These are phyloP conservation scores for Pythium phragmiticola DNA, from an alignment of 352 stramenopile genomes.

Conservation along the genomic window DNA sequence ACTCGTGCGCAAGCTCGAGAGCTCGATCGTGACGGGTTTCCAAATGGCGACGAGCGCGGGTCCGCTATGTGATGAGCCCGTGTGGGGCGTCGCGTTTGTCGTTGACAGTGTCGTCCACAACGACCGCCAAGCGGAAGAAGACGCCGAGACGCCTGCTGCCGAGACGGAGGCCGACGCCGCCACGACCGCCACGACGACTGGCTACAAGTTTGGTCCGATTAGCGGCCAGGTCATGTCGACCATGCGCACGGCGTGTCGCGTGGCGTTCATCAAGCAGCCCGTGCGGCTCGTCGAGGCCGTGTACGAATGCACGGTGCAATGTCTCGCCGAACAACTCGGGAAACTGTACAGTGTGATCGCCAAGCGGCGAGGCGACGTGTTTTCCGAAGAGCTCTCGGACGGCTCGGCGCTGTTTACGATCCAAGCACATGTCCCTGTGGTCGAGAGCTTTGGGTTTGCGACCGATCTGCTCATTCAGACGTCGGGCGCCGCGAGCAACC, in stretches of 20 bases:
- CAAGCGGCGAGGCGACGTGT: conserved; percentile 90
- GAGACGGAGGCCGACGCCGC: neutral
- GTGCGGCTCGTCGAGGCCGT: conserved; percentile 91
- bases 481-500: conserved; percentile 94
- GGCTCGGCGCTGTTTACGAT: conserved; percentile 94
- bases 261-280: conserved; percentile 80
- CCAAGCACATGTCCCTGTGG: conserved; percentile 91
- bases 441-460: conserved; percentile 93
- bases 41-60: conserved; percentile 78
- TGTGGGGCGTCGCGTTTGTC: conserved; percentile 89
- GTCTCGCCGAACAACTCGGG: conserved; percentile 88
- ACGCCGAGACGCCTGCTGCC: neutral
- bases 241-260: conserved; percentile 70
- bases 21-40: conserved; percentile 81
- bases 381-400: conserved; percentile 87
- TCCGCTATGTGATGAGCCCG: conserved; percentile 88
- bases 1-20: conserved; percentile 63
- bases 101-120: conserved; percentile 77
- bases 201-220: conserved; percentile 57
- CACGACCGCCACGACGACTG: neutral
- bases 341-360: conserved; percentile 94
- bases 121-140: conserved; percentile 12
- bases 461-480: conserved; percentile 93
- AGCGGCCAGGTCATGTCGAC: conserved; percentile 82
- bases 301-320: conserved; percentile 89